A percentile compares a stretch with the other conserved stretches of the same genome.
Evolutionary conservation across 169 alveolate genomes (phyloP).

Genomic region (Miamiensis avidus): DNA sequence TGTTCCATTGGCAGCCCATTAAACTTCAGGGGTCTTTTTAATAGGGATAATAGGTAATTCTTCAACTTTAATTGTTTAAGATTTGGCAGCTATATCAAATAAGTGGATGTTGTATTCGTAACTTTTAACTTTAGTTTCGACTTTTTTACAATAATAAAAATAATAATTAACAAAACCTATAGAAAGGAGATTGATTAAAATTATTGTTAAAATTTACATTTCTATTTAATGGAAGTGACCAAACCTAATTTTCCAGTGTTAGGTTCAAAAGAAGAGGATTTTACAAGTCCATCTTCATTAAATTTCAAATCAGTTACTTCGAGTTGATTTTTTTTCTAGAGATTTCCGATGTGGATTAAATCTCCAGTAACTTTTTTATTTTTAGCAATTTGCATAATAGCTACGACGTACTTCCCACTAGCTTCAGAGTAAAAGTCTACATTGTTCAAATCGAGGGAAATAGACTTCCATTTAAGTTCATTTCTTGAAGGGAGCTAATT

Average conservation of each 20-base stretch:
- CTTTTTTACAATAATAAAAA: not conserved
- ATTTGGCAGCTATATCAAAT: constrained; percentile 1
- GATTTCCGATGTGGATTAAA: constrained; percentile 10
- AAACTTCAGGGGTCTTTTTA: constrained; percentile 7
- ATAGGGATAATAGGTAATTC: not conserved
- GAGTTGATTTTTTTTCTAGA: constrained; percentile 6
- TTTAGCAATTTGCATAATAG: constrained; percentile 18
- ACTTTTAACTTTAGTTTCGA: constrained; percentile 5
- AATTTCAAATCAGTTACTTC: constrained; percentile 14
- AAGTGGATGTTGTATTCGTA: not conserved
- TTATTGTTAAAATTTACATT: not conserved
- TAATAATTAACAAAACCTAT: not conserved
- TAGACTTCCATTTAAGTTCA: constrained; percentile 24
- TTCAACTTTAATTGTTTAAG: constrained; percentile 1
- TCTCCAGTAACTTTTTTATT: not conserved
- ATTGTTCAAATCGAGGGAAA: constrained; percentile 3
- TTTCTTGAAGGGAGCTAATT: constrained; percentile 20
- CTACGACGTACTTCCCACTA: constrained; percentile 17
- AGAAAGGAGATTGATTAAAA: not conserved
- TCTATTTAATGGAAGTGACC: not conserved
- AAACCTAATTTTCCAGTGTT: constrained; percentile 18
- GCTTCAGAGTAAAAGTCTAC: constrained; percentile 6
- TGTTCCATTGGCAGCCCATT: not conserved
- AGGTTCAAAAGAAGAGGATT: constrained; percentile 10
- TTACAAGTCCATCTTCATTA: not conserved